Conservation (phyloP, 2,329 filamentous ascomycete species). For the Corynespora cassiicola region DNA sequence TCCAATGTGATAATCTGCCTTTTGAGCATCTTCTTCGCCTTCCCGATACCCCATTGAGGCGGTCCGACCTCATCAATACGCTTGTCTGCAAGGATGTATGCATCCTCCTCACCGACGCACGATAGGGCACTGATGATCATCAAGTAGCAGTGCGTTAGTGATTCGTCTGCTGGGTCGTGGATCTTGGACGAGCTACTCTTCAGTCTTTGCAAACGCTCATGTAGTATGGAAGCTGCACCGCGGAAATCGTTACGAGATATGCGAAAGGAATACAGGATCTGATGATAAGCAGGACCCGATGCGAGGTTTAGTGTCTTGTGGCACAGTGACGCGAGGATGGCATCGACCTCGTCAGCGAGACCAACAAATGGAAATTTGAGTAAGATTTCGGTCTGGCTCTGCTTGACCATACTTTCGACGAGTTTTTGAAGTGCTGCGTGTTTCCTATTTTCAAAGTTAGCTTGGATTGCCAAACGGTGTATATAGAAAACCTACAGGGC, state of each 20-base stretch:
- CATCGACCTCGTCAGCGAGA: constrained; percentile 79
- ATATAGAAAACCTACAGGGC: constrained; percentile 58
- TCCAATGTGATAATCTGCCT: constrained; percentile 84
- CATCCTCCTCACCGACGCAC: constrained; percentile 81
- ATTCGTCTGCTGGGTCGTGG: constrained; percentile 58
- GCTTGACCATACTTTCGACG: constrained; percentile 48
- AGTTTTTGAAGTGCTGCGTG: constrained; percentile 74
- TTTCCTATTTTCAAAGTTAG: constrained; percentile 53
- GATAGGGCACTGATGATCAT: constrained; percentile 90
- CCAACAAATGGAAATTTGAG: constrained; percentile 80
- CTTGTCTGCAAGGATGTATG: constrained; percentile 73
- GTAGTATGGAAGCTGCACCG: constrained; percentile 68
- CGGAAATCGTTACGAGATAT: constrained; percentile 86
- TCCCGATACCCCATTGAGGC: constrained; percentile 35
- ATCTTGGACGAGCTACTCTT: constrained; percentile 46
- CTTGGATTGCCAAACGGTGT: background rate
- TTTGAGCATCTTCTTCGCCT: constrained; percentile 55
- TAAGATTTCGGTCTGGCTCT: constrained; percentile 52
- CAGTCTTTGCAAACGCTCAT: constrained; percentile 62
- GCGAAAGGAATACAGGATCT: constrained; percentile 90
- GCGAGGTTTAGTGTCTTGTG: constrained; percentile 71
- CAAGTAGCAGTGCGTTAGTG: constrained; percentile 77
- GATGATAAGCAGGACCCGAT: constrained; percentile 73
- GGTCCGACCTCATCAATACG: constrained; percentile 48
- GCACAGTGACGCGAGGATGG: constrained; percentile 75